Base-by-base conservation (phyloP, 2,329 filamentous ascomycete species). In the Fusarium pilosicola region DNA sequence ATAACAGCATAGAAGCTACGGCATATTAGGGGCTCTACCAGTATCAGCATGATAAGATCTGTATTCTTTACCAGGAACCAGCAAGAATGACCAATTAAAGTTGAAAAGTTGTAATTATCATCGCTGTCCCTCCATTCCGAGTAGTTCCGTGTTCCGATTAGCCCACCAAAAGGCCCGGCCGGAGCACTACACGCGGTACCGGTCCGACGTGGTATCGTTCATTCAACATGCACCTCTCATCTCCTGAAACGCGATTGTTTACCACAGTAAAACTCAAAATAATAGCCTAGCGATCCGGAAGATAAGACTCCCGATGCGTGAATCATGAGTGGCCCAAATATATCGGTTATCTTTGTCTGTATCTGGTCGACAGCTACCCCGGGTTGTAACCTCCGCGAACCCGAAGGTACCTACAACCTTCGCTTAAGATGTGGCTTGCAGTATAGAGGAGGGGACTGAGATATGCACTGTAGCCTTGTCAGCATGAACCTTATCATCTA, bases 341-440 rank as follows among this genome's bases (percentile, higher is more conserved):
- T n/a, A 28, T 41, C 51, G 51, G 51, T 55, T 41, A 55, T 55
- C 51, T 55, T 55, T 55, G 51, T 28, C 51, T 55, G 51, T 41
- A n/a, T 41, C 24, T 54, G 24, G 51, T 12, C n/a, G 9, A 15
- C 18, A 11, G 36, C 7, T 26, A 1, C 20, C 13, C 34, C 51
- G 34, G 51, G 18, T 41, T 55, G 34, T 8, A 28, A 28, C 34
- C 11, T n/a, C 24, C 18, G 20, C 20, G 13, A 15, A 15, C 13
- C 26, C 26, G 28, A 34, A 8, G 3, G 32, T 34, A 34, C 32
- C 32, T 34, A 17, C 14, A 34, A 17, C 6, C 11, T 2, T 51
- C 22, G 48, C 30, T 24, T 24, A 51, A 34, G 11, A 34, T 34
- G 15, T 32, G 48, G 48, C 48, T 32, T 51, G 22, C 26, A 11